Base-by-base conservation (phyloP, 1,284 basidiomycete genomes). In the Cryptococcus sp. region DNA sequence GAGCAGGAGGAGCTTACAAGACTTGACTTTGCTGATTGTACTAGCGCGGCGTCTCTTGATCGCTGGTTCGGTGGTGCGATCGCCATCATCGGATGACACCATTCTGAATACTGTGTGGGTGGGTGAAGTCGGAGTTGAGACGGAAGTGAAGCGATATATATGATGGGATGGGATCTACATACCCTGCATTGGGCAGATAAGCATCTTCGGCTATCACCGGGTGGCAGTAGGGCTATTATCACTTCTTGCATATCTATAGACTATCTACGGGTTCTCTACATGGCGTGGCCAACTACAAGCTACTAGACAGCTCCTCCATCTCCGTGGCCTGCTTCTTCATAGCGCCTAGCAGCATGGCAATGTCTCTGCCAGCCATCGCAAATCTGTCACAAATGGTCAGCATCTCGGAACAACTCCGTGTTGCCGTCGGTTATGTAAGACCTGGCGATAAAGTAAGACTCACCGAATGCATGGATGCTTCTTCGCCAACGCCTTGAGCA, bases 291-390 rank as follows among this genome's bases (percentile, higher is more conserved):
- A 55, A 11, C 19, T 46, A 55, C 17, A 50, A 19, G 19, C 46
- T n/a, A 20, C 40, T 35, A 5, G 47, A 40, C 22, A 35, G 11
- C 10, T 19, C 50, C 19, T 35, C n/a, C 31, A 54, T 39, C 19
- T 22, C 16, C 5, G 51, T 46, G 6, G 54, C 61, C 47, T 66
- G 64, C 45, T 54, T 54, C 44, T 47, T 62, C 67, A 68, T 68
- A 8, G 42, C 67, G 16, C 31, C 47, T 8, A 69, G 39, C 27
- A 69, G 44, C 31, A 67, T 31, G 10, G 63, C 60, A 17, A 67
- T 57, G 48, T 69, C 67, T 16, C 65, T 49, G 5, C 62, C 62
- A 17, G 59, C 60, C 67, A 69, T 69, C n/a, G 57, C 67, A 41
- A 61, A 68, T 39, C 67, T 66, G 41, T 10, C 25, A 3, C 2